Percentiles rank a stretch among this genome's conserved stretches.
Evolutionary conservation across 169 alveolate genomes (phyloP).

Genomic region (Toxoplasma gondii): DNA sequence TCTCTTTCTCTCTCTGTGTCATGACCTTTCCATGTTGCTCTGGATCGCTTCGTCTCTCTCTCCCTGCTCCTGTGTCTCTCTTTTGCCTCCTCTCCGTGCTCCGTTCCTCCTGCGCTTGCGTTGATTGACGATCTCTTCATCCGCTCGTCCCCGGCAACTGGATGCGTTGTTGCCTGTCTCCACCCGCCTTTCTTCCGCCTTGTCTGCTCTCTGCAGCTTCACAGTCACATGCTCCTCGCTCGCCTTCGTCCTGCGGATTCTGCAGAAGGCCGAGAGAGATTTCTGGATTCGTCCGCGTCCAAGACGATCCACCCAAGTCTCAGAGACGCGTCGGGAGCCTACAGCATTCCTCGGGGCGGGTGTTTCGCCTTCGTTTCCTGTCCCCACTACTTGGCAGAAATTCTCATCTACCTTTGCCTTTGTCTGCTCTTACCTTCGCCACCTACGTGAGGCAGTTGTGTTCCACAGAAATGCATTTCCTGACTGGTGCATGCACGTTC

Average conservation of each 20-base stretch:
- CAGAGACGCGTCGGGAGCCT: slow-evolving; percentile 31
- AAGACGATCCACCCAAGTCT: neutral
- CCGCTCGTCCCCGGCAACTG: too few species aligned
- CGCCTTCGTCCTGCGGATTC: neutral
- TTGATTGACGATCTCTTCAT: too few species aligned
- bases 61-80: neutral
- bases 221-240: neutral
- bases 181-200: too few species aligned
- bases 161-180: too few species aligned
- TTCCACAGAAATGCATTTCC: too few species aligned
- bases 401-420: slow-evolving; percentile 77
- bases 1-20: neutral
- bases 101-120: too few species aligned
- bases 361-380: slow-evolving; percentile 80
- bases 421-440: slow-evolving; percentile 58
- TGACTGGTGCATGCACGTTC: too few species aligned
- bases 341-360: slow-evolving; percentile 82
- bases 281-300: neutral
- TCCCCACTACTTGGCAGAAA: slow-evolving; percentile 86
- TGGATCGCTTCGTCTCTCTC: too few species aligned
- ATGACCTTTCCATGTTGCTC: neutral
- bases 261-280: neutral
- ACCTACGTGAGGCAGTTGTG: slow-evolving; percentile 53
- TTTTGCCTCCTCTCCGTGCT: too few species aligned
- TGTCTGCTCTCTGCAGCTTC: neutral